phyloP scores from a whole-genome alignment of 2,329 filamentous ascomycete species.

The Mycogone perniciosa region DNA sequence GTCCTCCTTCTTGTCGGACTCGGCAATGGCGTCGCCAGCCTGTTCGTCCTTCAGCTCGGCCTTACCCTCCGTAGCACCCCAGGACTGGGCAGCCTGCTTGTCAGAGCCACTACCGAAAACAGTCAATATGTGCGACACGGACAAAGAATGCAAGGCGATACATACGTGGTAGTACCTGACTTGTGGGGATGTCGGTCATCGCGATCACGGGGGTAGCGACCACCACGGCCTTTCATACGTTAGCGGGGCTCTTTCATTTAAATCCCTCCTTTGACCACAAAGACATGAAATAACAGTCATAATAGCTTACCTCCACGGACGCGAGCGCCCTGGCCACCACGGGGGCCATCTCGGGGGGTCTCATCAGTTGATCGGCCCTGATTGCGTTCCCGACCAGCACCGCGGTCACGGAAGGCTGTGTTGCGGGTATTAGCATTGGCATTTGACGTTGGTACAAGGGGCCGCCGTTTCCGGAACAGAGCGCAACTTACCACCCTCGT shows the following conservation, averaged over 20 bases:
- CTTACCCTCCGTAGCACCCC: slow-evolving; percentile 76
- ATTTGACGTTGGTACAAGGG: slow-evolving; percentile 2
- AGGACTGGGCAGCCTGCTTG: slow-evolving; percentile 83
- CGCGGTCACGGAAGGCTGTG: slow-evolving; percentile 82
- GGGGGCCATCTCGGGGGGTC: slow-evolving; percentile 46
- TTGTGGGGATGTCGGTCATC: slow-evolving; percentile 52
- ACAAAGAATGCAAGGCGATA: slow-evolving; percentile 4
- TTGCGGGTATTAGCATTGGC: slow-evolving; percentile 7
- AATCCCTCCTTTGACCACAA: neutral
- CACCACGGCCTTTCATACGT: slow-evolving; percentile 42
- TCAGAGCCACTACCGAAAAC: slow-evolving; percentile 59
- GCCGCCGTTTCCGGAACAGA: neutral
- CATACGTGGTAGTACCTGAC: slow-evolving; percentile 39
- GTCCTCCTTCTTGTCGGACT: slow-evolving; percentile 72
- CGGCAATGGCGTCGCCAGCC: slow-evolving; percentile 82
- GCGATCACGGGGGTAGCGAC: slow-evolving; percentile 44
- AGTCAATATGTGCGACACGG: slow-evolving; percentile 14
- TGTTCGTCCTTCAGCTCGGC: slow-evolving; percentile 88
- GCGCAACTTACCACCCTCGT: slow-evolving; percentile 71
- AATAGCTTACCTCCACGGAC: slow-evolving; percentile 47
- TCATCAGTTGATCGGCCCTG: slow-evolving; percentile 73
- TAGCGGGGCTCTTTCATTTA: neutral
- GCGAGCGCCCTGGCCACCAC: slow-evolving; percentile 59
- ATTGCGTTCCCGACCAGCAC: slow-evolving; percentile 75
- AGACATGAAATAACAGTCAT: neutral